Percentiles rank a stretch among this genome's conserved stretches.
phyloP scores from a whole-genome alignment of 495 filamentous ascomycete genomes.

The Opeltia flavorubescens region DNA sequence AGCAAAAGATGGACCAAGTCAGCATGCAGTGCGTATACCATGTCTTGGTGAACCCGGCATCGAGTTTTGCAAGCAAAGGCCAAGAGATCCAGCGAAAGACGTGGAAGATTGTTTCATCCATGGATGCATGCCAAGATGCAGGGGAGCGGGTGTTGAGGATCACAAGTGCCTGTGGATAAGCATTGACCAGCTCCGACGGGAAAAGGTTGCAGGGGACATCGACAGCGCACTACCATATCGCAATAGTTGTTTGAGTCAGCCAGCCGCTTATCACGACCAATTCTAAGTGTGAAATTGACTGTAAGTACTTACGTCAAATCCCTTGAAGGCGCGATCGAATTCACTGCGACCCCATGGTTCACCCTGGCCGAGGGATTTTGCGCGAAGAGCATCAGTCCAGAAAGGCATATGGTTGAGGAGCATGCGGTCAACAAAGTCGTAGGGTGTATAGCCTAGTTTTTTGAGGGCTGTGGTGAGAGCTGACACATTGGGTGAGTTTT shows the following conservation, averaged over 20 bases:
- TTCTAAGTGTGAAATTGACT: too few species aligned
- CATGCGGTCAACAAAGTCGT: constrained; percentile 12
- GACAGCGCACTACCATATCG: constrained; percentile 28
- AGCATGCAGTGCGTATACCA: constrained; percentile 10
- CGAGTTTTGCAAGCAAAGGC: constrained; percentile 9
- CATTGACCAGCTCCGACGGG: constrained; percentile 37
- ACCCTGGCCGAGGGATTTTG: constrained; percentile 15
- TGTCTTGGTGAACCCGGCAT: constrained; percentile 1
- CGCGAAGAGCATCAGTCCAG: constrained; percentile 14
- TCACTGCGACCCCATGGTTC: constrained; percentile 9
- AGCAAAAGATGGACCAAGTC: constrained; percentile 9
- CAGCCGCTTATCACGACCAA: too few species aligned
- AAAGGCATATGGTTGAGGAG: constrained; percentile 3
- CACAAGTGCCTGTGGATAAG: constrained; percentile 45
- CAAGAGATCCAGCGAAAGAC: constrained; percentile 5
- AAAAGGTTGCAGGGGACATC: constrained; percentile 41
- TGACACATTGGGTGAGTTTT: not conserved
- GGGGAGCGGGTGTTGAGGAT: constrained; percentile 36
- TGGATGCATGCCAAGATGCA: constrained; percentile 24
- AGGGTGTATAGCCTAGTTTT: constrained; percentile 14
- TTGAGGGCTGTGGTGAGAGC: constrained; percentile 6
- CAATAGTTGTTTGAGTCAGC: not conserved
- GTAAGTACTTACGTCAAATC: constrained; percentile 15
- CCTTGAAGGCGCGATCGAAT: constrained; percentile 11
- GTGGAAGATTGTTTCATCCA: constrained; percentile 4